Evolutionary conservation across 495 filamentous ascomycete species (phyloP).

Genomic region (Neurospora cerealis): DNA sequence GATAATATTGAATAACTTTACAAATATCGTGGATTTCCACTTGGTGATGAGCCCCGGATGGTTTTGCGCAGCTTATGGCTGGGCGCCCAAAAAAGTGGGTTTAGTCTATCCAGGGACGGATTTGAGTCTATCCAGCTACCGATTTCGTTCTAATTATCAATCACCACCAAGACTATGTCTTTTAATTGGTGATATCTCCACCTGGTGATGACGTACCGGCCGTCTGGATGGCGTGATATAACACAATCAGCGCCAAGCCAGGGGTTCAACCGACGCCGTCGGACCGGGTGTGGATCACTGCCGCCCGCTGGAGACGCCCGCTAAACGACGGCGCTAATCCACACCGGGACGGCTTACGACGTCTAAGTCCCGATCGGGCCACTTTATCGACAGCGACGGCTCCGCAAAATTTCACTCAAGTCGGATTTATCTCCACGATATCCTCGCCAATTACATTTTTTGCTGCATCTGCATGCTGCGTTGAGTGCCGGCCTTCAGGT

Average conservation of each 20-base stretch:
- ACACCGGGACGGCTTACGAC: neutral
- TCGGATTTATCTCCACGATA: no score
- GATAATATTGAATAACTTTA: no score
- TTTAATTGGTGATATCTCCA: neutral
- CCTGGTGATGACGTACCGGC: neutral
- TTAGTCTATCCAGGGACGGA: no score
- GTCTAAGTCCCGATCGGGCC: neutral
- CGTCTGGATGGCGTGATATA: constrained; percentile 6
- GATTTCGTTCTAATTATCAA: no score
- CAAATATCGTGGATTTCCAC: no score
- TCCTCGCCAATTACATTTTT: no score
- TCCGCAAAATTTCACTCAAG: neutral
- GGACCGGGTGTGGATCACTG: neutral
- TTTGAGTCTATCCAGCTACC: no score
- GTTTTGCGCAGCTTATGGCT: no score
- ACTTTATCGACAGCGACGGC: neutral
- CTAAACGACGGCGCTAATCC: neutral
- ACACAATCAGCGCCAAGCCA: constrained; percentile 4
- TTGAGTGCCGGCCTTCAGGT: no score
- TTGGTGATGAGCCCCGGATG: no score
- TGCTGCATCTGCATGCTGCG: no score
- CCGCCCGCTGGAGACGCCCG: neutral
- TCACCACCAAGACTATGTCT: neutral
- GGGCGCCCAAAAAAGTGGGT: no score
- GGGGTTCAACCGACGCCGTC: neutral